Conservation (phyloP, 345 rosid genomes). For the Jatropha curcas region DNA sequence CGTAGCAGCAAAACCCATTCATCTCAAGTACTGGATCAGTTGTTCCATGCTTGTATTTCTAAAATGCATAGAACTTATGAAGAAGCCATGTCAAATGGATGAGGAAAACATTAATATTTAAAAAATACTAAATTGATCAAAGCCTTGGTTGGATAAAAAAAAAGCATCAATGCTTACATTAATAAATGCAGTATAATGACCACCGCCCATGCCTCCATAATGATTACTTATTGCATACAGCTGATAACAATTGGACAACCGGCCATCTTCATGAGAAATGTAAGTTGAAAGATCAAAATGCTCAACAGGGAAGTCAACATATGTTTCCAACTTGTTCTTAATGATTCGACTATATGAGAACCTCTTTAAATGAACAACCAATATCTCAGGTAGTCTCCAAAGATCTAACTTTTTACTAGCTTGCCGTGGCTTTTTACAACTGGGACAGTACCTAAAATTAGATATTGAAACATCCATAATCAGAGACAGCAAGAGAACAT, state of each 20-base stretch:
- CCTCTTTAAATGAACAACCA: constrained; percentile 35
- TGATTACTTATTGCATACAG: constrained; percentile 31
- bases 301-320: constrained; percentile 34
- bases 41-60: neutral
- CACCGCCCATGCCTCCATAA: constrained; percentile 31
- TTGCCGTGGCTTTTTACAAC: constrained; percentile 24
- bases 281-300: constrained; percentile 26
- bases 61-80: neutral
- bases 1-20: neutral
- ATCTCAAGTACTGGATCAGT: neutral
- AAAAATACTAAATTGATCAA: neutral
- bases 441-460: constrained; percentile 31
- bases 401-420: constrained; percentile 34
- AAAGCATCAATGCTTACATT: constrained; percentile 12
- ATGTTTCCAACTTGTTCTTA: constrained; percentile 32
- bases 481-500: neutral
- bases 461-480: constrained; percentile 8
- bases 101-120: neutral
- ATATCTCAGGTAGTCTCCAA: constrained; percentile 35
- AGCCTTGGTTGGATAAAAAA: neutral
- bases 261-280: constrained; percentile 10
- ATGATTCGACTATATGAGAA: constrained; percentile 18
- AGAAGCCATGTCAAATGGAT: neutral
- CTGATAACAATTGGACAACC: constrained; percentile 7
- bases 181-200: constrained; percentile 31